These are phyloP conservation scores for Backusella morwellensis DNA, from an alignment of 192 early-diverging fungal species.

Conservation along the genomic window DNA sequence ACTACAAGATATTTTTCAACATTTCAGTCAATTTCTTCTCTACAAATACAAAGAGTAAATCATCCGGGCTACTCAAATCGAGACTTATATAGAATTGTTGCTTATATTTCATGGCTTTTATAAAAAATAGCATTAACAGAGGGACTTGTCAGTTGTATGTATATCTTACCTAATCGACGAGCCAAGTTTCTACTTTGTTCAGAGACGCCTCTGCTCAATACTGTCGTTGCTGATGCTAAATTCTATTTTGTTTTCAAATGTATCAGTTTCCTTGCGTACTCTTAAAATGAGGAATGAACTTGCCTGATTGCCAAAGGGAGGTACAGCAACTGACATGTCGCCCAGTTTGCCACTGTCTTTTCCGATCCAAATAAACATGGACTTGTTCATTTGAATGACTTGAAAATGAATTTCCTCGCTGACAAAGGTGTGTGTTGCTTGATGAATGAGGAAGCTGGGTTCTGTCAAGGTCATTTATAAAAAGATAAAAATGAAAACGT, in stretches of 20 bases:
- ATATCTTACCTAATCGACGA: slow-evolving; percentile 30
- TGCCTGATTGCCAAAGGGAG: slow-evolving; percentile 21
- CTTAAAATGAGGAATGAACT: background rate
- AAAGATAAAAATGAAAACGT: background rate
- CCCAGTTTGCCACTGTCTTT: slow-evolving; percentile 12
- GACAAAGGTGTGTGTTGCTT: slow-evolving; percentile 30
- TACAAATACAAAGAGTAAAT: slow-evolving; percentile 28
- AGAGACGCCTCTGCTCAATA: slow-evolving; percentile 24
- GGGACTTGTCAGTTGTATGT: background rate
- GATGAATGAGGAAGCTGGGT: slow-evolving; percentile 28
- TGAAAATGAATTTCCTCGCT: slow-evolving; percentile 30
- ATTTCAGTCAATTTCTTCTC: slow-evolving; percentile 33
- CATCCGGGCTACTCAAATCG: slow-evolving; percentile 25
- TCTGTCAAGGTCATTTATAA: slow-evolving; percentile 8
- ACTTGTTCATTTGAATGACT: slow-evolving; percentile 27
- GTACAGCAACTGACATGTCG: slow-evolving; percentile 33
- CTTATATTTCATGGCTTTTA: slow-evolving; percentile 23
- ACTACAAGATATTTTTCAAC: slow-evolving; percentile 10
- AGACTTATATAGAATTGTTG: slow-evolving; percentile 33
- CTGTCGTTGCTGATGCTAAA: slow-evolving; percentile 18
- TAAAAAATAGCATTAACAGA: background rate
- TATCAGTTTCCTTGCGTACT: too few species aligned
- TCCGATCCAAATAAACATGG: slow-evolving; percentile 32
- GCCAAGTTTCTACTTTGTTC: slow-evolving; percentile 33
- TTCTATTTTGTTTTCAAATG: background rate